A percentile compares a stretch with the other conserved stretches of the same genome.
These are phyloP conservation scores for Crithidia expoeki DNA, from an alignment of 208 protist species.

Conservation along the genomic window DNA sequence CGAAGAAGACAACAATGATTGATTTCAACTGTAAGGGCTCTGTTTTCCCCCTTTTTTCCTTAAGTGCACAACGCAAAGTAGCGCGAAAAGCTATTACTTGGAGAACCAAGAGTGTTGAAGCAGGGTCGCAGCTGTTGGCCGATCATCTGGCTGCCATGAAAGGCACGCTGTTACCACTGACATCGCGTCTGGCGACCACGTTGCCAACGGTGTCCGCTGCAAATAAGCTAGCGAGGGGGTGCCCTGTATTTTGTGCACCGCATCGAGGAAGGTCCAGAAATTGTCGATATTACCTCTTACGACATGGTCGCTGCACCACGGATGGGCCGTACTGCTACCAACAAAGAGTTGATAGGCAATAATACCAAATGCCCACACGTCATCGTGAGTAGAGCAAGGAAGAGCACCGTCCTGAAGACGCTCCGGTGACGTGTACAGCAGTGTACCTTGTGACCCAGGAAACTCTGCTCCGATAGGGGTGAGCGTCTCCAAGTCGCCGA, in stretches of 20 bases:
- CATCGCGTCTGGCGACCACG: slow-evolving; percentile 16
- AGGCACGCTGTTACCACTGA: slow-evolving; percentile 41
- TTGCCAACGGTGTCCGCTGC: slow-evolving; percentile 7
- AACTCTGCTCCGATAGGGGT: slow-evolving; percentile 15
- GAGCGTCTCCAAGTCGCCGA: slow-evolving; percentile 37
- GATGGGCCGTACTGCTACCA: slow-evolving; percentile 30
- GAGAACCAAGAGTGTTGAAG: slow-evolving; percentile 28
- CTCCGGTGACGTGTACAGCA: slow-evolving; percentile 48
- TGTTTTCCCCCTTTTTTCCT: slow-evolving; percentile 1
- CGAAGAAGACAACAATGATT: not conserved
- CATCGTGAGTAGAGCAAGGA: slow-evolving; percentile 18
- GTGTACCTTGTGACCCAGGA: slow-evolving; percentile 18
- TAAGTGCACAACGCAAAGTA: no score
- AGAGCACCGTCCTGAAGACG: slow-evolving; percentile 14
- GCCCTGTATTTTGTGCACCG: slow-evolving; percentile 4
- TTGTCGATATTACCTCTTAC: not conserved
- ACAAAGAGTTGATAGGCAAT: slow-evolving; percentile 47
- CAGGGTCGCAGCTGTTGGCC: slow-evolving; percentile 39
- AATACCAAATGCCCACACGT: slow-evolving; percentile 68
- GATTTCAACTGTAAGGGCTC: no score
- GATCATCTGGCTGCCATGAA: slow-evolving; percentile 34
- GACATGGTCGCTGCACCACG: slow-evolving; percentile 9
- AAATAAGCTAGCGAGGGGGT: not conserved
- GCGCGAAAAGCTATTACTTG: not conserved
- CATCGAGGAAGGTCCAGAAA: slow-evolving; percentile 23